Evolutionary conservation across 176 grass and related monocot genomes (phyloP).

Genomic region (Carex kokanica): DNA sequence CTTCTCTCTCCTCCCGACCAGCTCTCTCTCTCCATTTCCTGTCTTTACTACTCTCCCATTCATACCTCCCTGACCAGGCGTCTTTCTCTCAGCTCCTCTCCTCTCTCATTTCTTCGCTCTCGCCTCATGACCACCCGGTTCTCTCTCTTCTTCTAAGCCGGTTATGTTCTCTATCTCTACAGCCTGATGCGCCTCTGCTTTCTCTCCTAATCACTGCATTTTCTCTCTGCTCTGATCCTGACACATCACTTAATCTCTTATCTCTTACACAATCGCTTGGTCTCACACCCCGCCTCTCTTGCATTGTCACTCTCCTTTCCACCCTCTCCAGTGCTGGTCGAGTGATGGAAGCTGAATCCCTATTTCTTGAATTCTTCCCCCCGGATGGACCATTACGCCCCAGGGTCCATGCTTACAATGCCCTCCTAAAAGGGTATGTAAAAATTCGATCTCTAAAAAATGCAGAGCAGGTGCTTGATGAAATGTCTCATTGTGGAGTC

Average conservation of each 20-base stretch:
- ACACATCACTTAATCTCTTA: constrained; percentile 60
- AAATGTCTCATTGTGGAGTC: constrained; percentile 76
- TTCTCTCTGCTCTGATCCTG: constrained; percentile 58
- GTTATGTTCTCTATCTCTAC: constrained; percentile 54
- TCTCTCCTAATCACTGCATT: constrained; percentile 87
- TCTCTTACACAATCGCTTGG: constrained; percentile 83
- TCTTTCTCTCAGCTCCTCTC: constrained; percentile 78
- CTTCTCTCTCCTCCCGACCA: constrained; percentile 63
- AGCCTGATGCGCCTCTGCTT: constrained; percentile 76
- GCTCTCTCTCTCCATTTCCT: constrained; percentile 66
- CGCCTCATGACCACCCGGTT: constrained; percentile 65
- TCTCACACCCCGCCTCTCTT: constrained; percentile 76
- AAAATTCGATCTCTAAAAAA: constrained; percentile 72
- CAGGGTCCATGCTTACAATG: constrained; percentile 75
- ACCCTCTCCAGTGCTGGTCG: constrained; percentile 55
- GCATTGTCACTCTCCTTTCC: constrained; percentile 68
- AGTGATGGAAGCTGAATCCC: constrained; percentile 73
- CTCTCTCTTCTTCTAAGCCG: constrained; percentile 51
- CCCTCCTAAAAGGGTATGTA: constrained; percentile 84
- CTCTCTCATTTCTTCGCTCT: constrained; percentile 75
- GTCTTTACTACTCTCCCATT: constrained; percentile 53
- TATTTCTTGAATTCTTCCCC: constrained; percentile 91
- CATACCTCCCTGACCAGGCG: constrained; percentile 73
- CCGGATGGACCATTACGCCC: constrained; percentile 56
- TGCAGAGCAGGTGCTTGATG: constrained; percentile 73